Base-by-base conservation (phyloP, 1,284 basidiomycete genomes). In the Naganishia sp. region DNA sequence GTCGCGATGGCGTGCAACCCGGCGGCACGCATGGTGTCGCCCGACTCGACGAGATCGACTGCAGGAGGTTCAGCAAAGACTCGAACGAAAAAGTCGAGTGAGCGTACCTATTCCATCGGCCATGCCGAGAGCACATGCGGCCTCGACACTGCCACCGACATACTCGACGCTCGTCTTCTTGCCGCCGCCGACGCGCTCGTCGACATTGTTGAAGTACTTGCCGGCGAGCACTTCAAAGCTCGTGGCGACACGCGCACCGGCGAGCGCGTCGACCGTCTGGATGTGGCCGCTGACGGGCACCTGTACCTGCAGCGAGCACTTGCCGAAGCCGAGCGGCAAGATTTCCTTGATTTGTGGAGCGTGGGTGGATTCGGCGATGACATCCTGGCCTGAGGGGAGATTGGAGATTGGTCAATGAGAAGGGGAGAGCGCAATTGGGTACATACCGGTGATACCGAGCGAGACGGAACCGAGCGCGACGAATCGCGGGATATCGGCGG, bases 1-100 rank as follows among this genome's bases (percentile, higher is more conserved):
- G 92, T 95, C 51, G 88, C 89, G 75, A 99, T 96, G 39, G 94
- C 87, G 79, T 92, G 90, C 63, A 99, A 84, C 54, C 95, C 95
- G 2, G 94, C 95, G 28, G 95, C 96, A 49, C 95, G 92, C 96
- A 99, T 99, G 1, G 95, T 99, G 74, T 99, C 96, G 35, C 95
- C 95, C n/a, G 92, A 96, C 80, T 99, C 95, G 65, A 94, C 93
- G 65, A 95, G 88, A 79, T 94, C 92, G 62, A 94, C 92, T 92
- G 68, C 67, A 2, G 25, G 53, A 72, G 13, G 63, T n/a, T 58
- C 28, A 23, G 51, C 32, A 35, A 35, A 3, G 25, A 23, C 28
- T 6, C 17, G 50, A 17, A 54, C 13, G 54, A 21, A 10, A 35
- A 13, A 23, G 25, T 18, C 2, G 11, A 81, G n/a, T 6, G 31